Percentiles rank a stretch among this genome's conserved stretches.
phyloP scores from a whole-genome alignment of 2,329 filamentous ascomycete species.

The Exophiala xenobiotica region DNA sequence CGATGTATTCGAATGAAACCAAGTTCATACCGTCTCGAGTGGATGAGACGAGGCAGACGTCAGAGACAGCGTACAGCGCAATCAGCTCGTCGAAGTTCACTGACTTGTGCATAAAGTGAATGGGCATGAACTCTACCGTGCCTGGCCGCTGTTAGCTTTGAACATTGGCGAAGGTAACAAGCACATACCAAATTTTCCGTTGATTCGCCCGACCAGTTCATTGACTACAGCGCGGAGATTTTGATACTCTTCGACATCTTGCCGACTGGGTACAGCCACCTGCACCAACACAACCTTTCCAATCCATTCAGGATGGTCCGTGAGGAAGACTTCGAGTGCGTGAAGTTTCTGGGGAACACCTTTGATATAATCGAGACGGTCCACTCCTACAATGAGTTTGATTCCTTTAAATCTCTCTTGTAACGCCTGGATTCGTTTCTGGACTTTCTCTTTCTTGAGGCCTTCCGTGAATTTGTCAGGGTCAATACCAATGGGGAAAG shows the following conservation, averaged over 20 bases:
- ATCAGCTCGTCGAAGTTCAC: constrained; percentile 93
- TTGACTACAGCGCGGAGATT: constrained; percentile 94
- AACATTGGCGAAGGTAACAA: constrained; percentile 9
- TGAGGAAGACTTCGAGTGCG: constrained; percentile 92
- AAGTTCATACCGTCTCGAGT: constrained; percentile 99
- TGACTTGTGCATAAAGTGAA: constrained; percentile 97
- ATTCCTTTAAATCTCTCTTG: constrained; percentile 92
- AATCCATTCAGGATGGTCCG: constrained; percentile 96
- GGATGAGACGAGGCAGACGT: constrained; percentile 87
- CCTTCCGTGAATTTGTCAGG: constrained; percentile 94
- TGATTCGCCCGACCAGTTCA: constrained; percentile 93
- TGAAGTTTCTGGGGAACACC: constrained; percentile 97
- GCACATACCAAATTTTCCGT: constrained; percentile 76
- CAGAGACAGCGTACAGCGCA: constrained; percentile 86
- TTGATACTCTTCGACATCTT: constrained; percentile 97
- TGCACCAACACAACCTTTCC: constrained; percentile 96
- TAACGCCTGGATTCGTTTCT: constrained; percentile 80
- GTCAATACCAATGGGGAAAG: constrained; percentile 97
- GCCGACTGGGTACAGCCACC: constrained; percentile 88
- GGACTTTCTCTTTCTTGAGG: constrained; percentile 78
- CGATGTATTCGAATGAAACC: constrained; percentile 97
- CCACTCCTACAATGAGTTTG: constrained; percentile 94
- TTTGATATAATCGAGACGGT: constrained; percentile 98
- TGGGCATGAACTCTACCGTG: constrained; percentile 97
- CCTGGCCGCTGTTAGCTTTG: constrained; percentile 44